phyloP scores from a whole-genome alignment of 2,329 filamentous ascomycete species.

The Fusarium bulbicola region DNA sequence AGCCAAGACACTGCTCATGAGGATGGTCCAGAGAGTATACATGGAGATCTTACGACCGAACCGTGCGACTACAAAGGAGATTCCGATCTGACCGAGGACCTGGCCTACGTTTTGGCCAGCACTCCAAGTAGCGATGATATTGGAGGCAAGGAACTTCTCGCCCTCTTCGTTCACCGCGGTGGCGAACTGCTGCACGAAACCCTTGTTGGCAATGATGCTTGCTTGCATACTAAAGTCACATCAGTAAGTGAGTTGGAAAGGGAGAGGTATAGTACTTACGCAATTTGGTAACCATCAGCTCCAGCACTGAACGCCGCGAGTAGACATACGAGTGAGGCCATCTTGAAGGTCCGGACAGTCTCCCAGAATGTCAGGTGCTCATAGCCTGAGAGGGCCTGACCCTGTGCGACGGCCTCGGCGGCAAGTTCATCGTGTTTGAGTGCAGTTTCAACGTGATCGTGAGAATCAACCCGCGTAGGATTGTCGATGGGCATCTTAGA shows the following conservation, averaged over 20 bases:
- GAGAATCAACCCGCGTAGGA: not conserved
- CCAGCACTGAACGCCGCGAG: not conserved
- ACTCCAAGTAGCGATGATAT: slow-evolving; percentile 50
- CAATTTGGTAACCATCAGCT: not conserved
- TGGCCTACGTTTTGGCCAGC: slow-evolving; percentile 53
- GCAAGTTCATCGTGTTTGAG: not conserved
- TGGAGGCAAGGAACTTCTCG: slow-evolving; percentile 45
- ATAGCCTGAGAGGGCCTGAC: not conserved
- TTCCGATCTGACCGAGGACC: slow-evolving; percentile 49
- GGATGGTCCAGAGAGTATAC: slow-evolving; percentile 45
- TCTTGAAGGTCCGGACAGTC: not conserved
- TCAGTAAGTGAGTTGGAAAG: not conserved
- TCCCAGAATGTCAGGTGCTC: not conserved
- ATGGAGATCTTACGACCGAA: slow-evolving; percentile 47
- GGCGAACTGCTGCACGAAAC: slow-evolving; percentile 20
- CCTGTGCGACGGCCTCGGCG: not conserved
- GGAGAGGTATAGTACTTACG: not conserved
- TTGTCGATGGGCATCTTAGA: not conserved
- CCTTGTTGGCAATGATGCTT: slow-evolving; percentile 27
- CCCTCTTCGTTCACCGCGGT: slow-evolving; percentile 30
- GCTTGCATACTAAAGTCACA: slow-evolving; percentile 14
- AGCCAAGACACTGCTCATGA: slow-evolving; percentile 48
- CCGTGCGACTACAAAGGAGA: slow-evolving; percentile 40
- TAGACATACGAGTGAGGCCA: not conserved
- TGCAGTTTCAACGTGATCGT: not conserved